phyloP scores from a whole-genome alignment of 2,329 filamentous ascomycete species.

The Seiridium cupressi region DNA sequence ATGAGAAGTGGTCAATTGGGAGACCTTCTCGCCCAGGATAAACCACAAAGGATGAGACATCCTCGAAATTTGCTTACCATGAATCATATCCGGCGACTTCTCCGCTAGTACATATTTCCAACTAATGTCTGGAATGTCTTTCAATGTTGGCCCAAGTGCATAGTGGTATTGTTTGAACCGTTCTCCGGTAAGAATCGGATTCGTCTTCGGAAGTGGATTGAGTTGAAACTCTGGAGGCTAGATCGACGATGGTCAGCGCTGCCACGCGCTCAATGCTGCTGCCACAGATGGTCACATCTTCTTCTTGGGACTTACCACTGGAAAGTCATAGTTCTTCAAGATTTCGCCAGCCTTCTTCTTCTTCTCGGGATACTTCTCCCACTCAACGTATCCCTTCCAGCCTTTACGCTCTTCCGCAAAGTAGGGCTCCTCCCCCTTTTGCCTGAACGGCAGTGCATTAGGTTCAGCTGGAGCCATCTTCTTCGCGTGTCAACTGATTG shows the following conservation, averaged over 20 bases:
- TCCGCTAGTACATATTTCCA: constrained; percentile 56
- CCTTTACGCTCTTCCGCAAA: not conserved
- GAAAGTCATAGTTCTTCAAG: constrained; percentile 49
- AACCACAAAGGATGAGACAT: too few relatives aligned
- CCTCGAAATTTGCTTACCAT: constrained; percentile 21
- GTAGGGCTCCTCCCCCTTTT: not conserved
- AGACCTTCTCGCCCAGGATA: too few relatives aligned
- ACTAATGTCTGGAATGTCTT: constrained; percentile 52
- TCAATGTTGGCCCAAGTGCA: constrained; percentile 45
- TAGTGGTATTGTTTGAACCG: constrained; percentile 60
- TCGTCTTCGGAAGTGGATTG: constrained; percentile 51
- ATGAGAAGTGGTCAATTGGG: too few relatives aligned
- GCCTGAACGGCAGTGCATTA: not conserved
- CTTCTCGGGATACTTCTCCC: constrained; percentile 69
- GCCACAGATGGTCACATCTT: not conserved
- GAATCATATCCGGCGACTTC: constrained; percentile 60
- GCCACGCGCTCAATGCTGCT: too few relatives aligned
- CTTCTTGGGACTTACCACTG: constrained; percentile 21
- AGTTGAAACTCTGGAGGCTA: constrained; percentile 55
- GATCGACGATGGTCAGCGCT: constrained; percentile 16
- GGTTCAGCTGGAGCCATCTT: not conserved
- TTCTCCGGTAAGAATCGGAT: constrained; percentile 55
- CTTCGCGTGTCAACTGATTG: not conserved
- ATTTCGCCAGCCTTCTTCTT: constrained; percentile 58
- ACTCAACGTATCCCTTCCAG: constrained; percentile 39